Conservation (phyloP, 306 rosid genomes). For the Myrica gale region DNA sequence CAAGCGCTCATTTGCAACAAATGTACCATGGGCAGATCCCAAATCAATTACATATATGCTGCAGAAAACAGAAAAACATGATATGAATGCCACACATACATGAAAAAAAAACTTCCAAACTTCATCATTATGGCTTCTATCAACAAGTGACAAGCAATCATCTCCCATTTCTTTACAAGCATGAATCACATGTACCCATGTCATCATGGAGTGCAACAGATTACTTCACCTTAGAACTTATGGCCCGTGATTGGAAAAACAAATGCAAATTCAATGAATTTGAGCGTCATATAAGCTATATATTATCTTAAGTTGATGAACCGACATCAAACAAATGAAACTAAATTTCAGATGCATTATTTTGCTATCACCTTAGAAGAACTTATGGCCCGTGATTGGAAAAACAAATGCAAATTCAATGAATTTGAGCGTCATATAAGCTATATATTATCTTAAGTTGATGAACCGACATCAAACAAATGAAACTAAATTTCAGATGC, state of each 20-base stretch:
- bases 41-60: constrained; percentile 90
- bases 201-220: constrained; percentile 1
- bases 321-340: not conserved
- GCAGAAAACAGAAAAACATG: constrained; percentile 31
- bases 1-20: constrained; percentile 96
- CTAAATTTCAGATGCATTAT: not conserved
- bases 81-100: constrained; percentile 19
- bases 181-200: constrained; percentile 5
- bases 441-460: not conserved
- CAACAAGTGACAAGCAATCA: not conserved
- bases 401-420: constrained; percentile 1
- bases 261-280: not conserved
- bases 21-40: constrained; percentile 99
- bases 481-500: not conserved
- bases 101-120: constrained; percentile 13
- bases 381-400: constrained; percentile 3
- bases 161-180: constrained; percentile 5
- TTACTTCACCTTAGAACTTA: constrained; percentile 13
- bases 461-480: not conserved
- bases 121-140: not conserved
- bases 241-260: constrained; percentile 8
- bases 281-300: not conserved
- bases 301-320: not conserved
- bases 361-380: not conserved
- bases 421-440: not conserved